These are phyloP conservation scores for Amphichorda felina DNA, from an alignment of 2,329 filamentous ascomycete species.

Conservation along the genomic window DNA sequence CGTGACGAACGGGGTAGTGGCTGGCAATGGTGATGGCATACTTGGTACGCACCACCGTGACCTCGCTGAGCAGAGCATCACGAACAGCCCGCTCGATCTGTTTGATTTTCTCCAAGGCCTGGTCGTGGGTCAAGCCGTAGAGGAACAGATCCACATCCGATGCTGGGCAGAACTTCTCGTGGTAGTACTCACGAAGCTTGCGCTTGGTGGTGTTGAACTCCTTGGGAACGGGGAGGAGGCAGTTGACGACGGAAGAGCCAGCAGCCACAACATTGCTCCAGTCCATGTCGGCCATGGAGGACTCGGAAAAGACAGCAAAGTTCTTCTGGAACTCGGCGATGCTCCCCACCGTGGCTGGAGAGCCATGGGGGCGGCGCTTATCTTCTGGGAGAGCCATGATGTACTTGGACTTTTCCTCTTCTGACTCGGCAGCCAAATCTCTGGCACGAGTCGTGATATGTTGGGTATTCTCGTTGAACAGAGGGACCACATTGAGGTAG, in stretches of 20 bases:
- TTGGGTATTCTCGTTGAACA: conserved; percentile 47
- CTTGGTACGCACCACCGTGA: conserved; percentile 74
- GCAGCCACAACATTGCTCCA: conserved; percentile 77
- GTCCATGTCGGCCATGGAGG: conserved; percentile 60
- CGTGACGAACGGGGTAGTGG: conserved; percentile 71
- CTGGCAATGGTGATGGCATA: conserved; percentile 78
- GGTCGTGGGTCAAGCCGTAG: conserved; percentile 65
- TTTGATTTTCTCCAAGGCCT: conserved; percentile 74
- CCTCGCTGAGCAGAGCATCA: conserved; percentile 71
- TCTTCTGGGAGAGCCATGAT: conserved; percentile 55
- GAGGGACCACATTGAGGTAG: conserved; percentile 51
- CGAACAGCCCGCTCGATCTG: conserved; percentile 65
- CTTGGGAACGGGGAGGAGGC: conserved; percentile 58
- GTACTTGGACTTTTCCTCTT: conserved; percentile 50
- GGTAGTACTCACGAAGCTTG: conserved; percentile 61
- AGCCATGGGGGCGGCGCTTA: conserved; percentile 48
- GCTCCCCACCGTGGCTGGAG: conserved; percentile 54
- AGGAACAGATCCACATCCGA: conserved; percentile 83
- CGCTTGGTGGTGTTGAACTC: conserved; percentile 51
- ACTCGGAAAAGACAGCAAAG: conserved; percentile 74
- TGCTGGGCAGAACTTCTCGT: conserved; percentile 68
- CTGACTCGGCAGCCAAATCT: conserved; percentile 41
- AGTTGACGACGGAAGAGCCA: conserved; percentile 71
- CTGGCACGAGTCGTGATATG: conserved; percentile 52
- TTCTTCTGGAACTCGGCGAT: conserved; percentile 66